Evolutionary conservation across 495 filamentous ascomycete species (phyloP).

Genomic region (Letharia lupina): DNA sequence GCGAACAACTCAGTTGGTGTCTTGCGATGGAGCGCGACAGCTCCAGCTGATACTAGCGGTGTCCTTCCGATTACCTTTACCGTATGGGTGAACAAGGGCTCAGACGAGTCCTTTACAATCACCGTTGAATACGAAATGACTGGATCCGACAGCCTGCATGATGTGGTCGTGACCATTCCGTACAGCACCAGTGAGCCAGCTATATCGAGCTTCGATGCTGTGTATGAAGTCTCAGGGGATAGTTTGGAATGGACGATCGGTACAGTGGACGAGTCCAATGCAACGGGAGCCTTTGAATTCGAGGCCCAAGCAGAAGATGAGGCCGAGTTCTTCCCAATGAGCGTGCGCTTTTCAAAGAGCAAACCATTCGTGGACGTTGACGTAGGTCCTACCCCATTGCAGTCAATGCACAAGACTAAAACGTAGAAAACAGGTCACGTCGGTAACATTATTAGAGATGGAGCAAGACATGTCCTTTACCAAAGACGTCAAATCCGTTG

Average conservation of each 20-base stretch:
- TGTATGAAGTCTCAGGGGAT: conserved; percentile 90
- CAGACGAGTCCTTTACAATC: conserved; percentile 66
- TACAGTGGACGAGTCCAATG: conserved; percentile 67
- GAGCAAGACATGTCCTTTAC: conserved; percentile 77
- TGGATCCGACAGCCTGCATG: conserved; percentile 62
- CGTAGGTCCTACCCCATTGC: conserved; percentile 44
- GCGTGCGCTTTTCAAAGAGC: conserved; percentile 76
- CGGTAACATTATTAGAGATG: conserved; percentile 66
- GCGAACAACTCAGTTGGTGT: conserved; percentile 84
- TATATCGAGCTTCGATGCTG: conserved; percentile 86
- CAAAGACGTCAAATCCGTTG: conserved; percentile 79
- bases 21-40: conserved; percentile 75
- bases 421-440: conserved; percentile 47
- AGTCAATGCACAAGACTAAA: conserved; percentile 17
- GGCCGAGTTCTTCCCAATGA: conserved; percentile 95
- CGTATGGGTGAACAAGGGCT: conserved; percentile 87
- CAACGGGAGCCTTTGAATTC: conserved; percentile 83
- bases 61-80: conserved; percentile 83
- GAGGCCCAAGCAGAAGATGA: conserved; percentile 77
- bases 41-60: conserved; percentile 60
- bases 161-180: conserved; percentile 80
- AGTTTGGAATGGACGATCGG: conserved; percentile 90
- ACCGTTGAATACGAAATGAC: conserved; percentile 93
- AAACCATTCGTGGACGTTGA: conserved; percentile 84
- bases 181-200: conserved; percentile 73